Conservation (phyloP, 352 stramenopile species). For the Phytophthora litchii region DNA sequence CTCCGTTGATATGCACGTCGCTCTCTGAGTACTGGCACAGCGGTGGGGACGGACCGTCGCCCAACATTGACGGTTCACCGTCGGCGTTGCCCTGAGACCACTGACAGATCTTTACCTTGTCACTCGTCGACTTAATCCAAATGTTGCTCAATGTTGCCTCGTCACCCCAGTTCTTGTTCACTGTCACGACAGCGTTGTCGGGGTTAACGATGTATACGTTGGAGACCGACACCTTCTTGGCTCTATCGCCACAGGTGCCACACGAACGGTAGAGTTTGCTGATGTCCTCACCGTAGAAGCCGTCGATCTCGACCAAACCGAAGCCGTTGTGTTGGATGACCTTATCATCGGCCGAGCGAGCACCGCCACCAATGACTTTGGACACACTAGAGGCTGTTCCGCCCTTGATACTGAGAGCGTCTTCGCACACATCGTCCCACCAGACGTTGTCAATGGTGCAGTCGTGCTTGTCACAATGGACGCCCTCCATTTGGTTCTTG, state of each 20-base stretch:
- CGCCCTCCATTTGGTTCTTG: constrained; percentile 19
- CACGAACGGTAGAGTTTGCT: constrained; percentile 24
- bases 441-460: constrained; percentile 18
- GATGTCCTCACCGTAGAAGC: constrained; percentile 16
- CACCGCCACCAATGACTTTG: constrained; percentile 29
- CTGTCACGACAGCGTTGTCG: constrained; percentile 36
- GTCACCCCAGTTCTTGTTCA: constrained; percentile 46
- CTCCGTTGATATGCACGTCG: constrained; percentile 30
- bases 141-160: constrained; percentile 47
- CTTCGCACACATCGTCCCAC: constrained; percentile 26
- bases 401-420: constrained; percentile 41
- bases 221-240: constrained; percentile 29
- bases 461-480: constrained; percentile 22
- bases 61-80: constrained; percentile 21
- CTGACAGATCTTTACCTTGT: constrained; percentile 30
- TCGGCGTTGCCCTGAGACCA: constrained; percentile 34
- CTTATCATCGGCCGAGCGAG: constrained; percentile 46
- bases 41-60: constrained; percentile 23
- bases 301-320: constrained; percentile 21
- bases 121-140: constrained; percentile 3
- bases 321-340: constrained; percentile 41
- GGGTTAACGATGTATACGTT: constrained; percentile 44
- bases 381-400: constrained; percentile 33
- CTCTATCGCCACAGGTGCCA: constrained; percentile 39
- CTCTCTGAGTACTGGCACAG: constrained; percentile 32